Percentiles rank a stretch among this genome's conserved stretches.
phyloP scores from a whole-genome alignment of 495 filamentous ascomycete species.

The Penicillium alfredii region DNA sequence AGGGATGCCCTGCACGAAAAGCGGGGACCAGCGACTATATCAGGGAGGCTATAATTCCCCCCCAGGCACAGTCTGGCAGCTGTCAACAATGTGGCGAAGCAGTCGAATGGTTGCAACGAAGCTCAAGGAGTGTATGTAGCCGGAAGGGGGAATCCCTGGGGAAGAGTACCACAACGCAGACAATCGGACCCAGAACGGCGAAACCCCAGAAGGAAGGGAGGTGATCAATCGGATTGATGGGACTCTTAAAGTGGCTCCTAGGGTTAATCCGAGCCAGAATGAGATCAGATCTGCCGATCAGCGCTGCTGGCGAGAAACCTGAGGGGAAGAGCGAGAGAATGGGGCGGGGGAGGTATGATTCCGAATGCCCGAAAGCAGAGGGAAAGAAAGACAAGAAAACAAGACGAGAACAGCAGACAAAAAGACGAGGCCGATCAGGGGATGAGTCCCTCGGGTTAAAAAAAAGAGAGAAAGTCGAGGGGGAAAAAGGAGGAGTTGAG shows the following conservation, averaged over 20 bases:
- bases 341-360: slow-evolving; percentile 1
- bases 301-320: not conserved
- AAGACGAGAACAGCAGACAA: slow-evolving; percentile 6
- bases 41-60: too few species aligned
- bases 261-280: slow-evolving; percentile 7
- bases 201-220: slow-evolving; percentile 10
- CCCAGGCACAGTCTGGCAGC: slow-evolving; percentile 9
- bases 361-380: slow-evolving; percentile 4
- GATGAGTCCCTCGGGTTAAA: too few species aligned
- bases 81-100: slow-evolving; percentile 25
- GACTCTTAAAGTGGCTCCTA: too few species aligned
- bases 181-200: slow-evolving; percentile 1
- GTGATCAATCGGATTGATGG: slow-evolving; percentile 8
- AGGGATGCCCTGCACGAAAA: slow-evolving; percentile 3
- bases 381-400: not conserved
- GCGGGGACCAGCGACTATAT: slow-evolving; percentile 8
- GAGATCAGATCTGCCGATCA: slow-evolving; percentile 18
- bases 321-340: not conserved
- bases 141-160: slow-evolving; percentile 25
- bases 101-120: slow-evolving; percentile 16
- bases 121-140: too few species aligned
- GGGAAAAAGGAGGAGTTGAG: slow-evolving; percentile 13
- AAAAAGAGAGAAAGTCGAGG: slow-evolving; percentile 4
- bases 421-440: too few species aligned
- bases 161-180: too few species aligned